Base-by-base conservation (phyloP, 352 stramenopile species). In the Blastocystis sp. region DNA sequence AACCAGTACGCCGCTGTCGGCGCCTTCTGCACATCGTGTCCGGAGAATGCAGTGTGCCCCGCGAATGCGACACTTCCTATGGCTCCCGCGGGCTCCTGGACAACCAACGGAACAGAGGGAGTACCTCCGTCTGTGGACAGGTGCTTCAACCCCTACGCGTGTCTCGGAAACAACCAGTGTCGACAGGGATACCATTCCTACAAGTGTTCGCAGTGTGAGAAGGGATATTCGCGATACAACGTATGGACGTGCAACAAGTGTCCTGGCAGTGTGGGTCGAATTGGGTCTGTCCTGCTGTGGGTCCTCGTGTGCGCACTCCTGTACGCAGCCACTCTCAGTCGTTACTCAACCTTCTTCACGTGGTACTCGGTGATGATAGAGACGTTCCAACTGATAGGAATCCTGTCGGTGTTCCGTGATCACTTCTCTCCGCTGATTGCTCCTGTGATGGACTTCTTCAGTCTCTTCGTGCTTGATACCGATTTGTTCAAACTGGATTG, bases 401-500 rank as follows among this genome's bases (percentile, higher is more conserved):
- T 73, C 4, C 29, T 73, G 32, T 73, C 61, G 3, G n/a, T 73
- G 1, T 73, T 73, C 61, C 29, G 34, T n/a, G 29, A 46, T 46
- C 61, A 24, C n/a, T 73, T 73, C 61, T 73, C 61, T 29, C 29
- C 61, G 4, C 4, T 73, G 4, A 14, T 73, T 24, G 6, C 61
- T 4, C 61, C 61, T 51, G 14, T 73, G 21, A 18, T 73, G 4
- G 61, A 73, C 18, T 73, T 73, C 61, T 73, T 24, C 61, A 73
- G 61, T 40, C 18, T 73, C 14, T 73, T 73, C 18, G 44, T 73
- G n/a, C 38, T 73, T 46, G 61, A 73, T 32, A 51, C 29, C n/a
- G 61, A 73, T 18, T n/a, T 73, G 32, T 51, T 73, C 61, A 32
- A 51, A 6, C 38, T 73, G 61, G 61, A 73, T 4, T 73, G 61